Conservation (phyloP, 768 basidiomycete genomes). For the Naematelia encephala region DNA sequence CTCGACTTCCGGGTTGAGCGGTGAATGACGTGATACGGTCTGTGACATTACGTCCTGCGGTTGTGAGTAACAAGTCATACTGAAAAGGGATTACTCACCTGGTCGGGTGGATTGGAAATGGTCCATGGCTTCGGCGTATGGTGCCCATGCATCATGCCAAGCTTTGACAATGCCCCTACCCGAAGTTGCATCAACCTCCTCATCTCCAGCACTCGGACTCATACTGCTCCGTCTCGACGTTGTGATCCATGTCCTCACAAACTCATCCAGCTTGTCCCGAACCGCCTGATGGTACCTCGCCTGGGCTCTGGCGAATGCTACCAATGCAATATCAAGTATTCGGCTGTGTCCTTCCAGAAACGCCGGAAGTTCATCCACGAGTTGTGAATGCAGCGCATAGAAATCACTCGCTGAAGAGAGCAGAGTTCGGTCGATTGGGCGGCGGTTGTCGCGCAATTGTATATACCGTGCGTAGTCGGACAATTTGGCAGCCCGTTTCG, state of each 20-base stretch:
- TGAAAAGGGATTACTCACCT: background rate
- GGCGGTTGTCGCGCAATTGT: constrained; percentile 22
- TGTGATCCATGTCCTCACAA: constrained; percentile 29
- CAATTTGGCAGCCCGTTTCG: constrained; percentile 34
- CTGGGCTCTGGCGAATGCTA: constrained; percentile 38
- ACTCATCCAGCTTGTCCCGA: constrained; percentile 20
- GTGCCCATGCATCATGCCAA: constrained; percentile 38
- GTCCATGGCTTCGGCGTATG: constrained; percentile 41
- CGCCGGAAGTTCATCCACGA: constrained; percentile 48
- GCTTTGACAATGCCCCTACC: constrained; percentile 29
- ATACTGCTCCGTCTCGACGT: background rate
- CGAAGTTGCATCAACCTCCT: constrained; percentile 12
- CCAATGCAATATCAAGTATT: constrained; percentile 41
- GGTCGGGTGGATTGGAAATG: constrained; percentile 34
- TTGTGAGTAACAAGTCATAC: background rate
- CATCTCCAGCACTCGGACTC: constrained; percentile 3
- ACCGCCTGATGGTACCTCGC: constrained; percentile 33
- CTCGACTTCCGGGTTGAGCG: constrained; percentile 10
- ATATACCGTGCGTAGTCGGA: constrained; percentile 43
- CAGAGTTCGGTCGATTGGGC: constrained; percentile 31
- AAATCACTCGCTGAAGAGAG: constrained; percentile 46
- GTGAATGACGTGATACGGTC: constrained; percentile 28
- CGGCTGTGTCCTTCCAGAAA: constrained; percentile 46
- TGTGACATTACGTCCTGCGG: constrained; percentile 10
- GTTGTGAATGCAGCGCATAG: constrained; percentile 49